Evolutionary conservation across 2,329 filamentous ascomycete species (phyloP), one percentile per base, ranked within the genome.

Genomic region (Diplodia seriata): DNA sequence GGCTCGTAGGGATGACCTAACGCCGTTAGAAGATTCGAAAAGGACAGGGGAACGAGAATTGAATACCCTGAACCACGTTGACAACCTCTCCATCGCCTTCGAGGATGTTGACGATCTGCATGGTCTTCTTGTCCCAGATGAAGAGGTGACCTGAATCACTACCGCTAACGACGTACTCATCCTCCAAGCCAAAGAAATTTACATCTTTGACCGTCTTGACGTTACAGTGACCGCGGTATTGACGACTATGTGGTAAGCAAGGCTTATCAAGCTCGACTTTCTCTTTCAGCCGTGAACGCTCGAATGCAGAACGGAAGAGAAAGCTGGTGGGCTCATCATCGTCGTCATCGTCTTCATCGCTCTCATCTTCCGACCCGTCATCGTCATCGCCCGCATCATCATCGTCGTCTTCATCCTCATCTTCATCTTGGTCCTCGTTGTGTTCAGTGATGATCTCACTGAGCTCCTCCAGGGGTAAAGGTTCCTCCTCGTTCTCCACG

Each of bases 11-110:
- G 89, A 74, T 91, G 89, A 2, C 86, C 86, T 85, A 18, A 2
- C 38, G 23, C 23, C 53, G n/a, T 49, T 33, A 56, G 63, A n/a
- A 33, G 18, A 7, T 18, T 15, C 12, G 4, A 66, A 33, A 31
- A 15, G n/a, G 12, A 12, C 5, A 14, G 26, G 2, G 31, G 26
- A 64, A 71, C 38, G 38, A 14, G 12, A 18, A 11, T 14, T 18
- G 9, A 7, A 66, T 74, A 84, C 86, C 86, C 82, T 89, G 87
- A 15, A 90, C 81, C 18, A 91, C 89, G 72, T 91, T 91, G 68
- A 90, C 89, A n/a, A 90, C 86, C 70, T 91, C 89, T 29, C 86
- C 86, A 74, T 91, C 89, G 1, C 86, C 89, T 74, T 89, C 85
- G 7, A 90, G 80, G 18, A 91, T 88, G 73, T 90, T 90, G 61